A percentile compares a stretch with the other conserved stretches of the same genome.
Evolutionary conservation across 2,329 filamentous ascomycete species (phyloP).

Genomic region (Fragosphaeria purpurea): DNA sequence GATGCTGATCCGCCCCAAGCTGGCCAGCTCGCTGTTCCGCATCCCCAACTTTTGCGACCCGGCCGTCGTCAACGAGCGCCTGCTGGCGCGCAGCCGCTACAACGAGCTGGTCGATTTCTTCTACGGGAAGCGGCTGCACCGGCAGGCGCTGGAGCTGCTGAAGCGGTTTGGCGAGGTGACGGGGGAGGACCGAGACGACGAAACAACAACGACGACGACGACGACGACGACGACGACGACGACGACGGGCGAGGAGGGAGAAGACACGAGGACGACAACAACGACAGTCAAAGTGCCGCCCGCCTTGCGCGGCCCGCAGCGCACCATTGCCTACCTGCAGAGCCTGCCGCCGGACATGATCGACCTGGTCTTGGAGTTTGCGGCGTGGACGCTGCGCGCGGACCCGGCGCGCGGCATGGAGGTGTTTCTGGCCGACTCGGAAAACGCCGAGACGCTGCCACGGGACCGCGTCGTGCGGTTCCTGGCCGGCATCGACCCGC

Average conservation of each 20-base stretch:
- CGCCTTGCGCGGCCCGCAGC: constrained; percentile 64
- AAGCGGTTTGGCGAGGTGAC: constrained; percentile 64
- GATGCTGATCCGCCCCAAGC: constrained; percentile 79
- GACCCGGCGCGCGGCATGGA: constrained; percentile 77
- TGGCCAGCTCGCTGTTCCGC: constrained; percentile 84
- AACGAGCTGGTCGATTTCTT: constrained; percentile 96
- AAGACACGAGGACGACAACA: neutral
- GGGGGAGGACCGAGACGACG: neutral
- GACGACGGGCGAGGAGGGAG: no score
- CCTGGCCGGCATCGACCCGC: constrained; percentile 56
- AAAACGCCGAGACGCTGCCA: constrained; percentile 86
- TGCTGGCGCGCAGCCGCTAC: constrained; percentile 81
- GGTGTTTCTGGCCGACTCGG: constrained; percentile 83
- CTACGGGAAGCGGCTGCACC: constrained; percentile 87
- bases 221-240: neutral
- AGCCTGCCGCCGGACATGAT: constrained; percentile 78
- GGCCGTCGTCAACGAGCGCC: constrained; percentile 83
- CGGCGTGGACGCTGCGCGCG: constrained; percentile 71
- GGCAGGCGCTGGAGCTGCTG: constrained; percentile 73
- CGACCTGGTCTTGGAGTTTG: constrained; percentile 84
- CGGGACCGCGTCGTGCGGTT: constrained; percentile 67
- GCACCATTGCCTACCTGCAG: constrained; percentile 85
- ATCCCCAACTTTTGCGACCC: constrained; percentile 97
- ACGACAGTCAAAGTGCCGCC: constrained; percentile 21
- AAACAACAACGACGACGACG: neutral